Evolutionary conservation across 1,284 basidiomycete species (phyloP).

Genomic region (Moesziomyces antarcticus): DNA sequence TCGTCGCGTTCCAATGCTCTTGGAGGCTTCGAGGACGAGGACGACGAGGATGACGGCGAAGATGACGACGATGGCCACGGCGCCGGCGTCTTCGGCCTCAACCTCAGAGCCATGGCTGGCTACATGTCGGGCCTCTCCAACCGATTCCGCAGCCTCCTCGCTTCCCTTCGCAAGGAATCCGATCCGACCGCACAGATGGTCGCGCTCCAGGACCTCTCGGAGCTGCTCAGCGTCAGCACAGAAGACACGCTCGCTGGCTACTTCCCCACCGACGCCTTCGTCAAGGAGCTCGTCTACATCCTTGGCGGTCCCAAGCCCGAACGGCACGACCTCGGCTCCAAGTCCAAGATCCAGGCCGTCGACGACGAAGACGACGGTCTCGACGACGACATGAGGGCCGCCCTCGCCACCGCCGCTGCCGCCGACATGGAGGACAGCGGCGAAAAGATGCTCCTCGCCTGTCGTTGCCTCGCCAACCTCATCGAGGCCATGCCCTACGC

Average conservation of each 20-base stretch:
- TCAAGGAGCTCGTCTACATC: slow-evolving; percentile 90
- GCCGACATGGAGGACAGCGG: slow-evolving; percentile 54
- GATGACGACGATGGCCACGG: slow-evolving; percentile 35
- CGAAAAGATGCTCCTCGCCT: slow-evolving; percentile 64
- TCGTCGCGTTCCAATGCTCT: slow-evolving; percentile 21
- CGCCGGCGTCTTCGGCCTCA: slow-evolving; percentile 54
- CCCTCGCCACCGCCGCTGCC: slow-evolving; percentile 51
- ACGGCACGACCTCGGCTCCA: slow-evolving; percentile 28
- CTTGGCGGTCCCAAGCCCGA: slow-evolving; percentile 77
- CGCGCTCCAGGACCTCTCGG: slow-evolving; percentile 92
- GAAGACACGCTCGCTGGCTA: slow-evolving; percentile 96
- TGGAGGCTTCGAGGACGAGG: slow-evolving; percentile 35
- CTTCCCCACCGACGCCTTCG: slow-evolving; percentile 91
- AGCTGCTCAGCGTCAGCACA: slow-evolving; percentile 92
- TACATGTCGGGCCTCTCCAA: slow-evolving; percentile 58
- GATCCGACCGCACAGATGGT: slow-evolving; percentile 79
- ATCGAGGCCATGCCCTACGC: slow-evolving; percentile 67
- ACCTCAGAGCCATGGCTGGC: slow-evolving; percentile 61
- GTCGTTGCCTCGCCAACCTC: slow-evolving; percentile 67
- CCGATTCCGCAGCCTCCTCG: slow-evolving; percentile 56
- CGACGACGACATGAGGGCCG: slow-evolving; percentile 47
- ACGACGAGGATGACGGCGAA: slow-evolving; percentile 48
- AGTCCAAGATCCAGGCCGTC: slow-evolving; percentile 13
- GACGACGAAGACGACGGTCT: slow-evolving; percentile 45
- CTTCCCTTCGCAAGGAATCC: slow-evolving; percentile 48